A percentile compares a stretch with the other conserved stretches of the same genome.
Evolutionary conservation across 305 asterid species (phyloP).

Genomic region (Fraxinus floribunda): DNA sequence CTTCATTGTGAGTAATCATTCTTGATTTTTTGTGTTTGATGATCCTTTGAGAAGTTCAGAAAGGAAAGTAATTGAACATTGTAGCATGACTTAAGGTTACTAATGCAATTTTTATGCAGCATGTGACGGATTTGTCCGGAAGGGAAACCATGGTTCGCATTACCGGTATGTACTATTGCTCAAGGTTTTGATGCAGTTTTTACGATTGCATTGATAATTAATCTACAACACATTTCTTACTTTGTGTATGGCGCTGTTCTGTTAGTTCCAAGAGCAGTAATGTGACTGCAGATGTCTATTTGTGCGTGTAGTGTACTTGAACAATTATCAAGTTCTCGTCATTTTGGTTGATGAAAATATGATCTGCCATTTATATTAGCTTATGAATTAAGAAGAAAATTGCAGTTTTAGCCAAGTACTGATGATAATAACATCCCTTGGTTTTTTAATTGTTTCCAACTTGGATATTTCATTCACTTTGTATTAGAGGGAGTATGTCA

Average conservation of each 20-base stretch:
- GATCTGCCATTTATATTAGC: background rate
- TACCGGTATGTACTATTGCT: conserved; percentile 21
- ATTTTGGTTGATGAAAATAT: background rate
- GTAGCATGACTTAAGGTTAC: background rate
- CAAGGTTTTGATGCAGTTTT: background rate
- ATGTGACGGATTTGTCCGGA: conserved; percentile 36
- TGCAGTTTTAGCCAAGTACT: background rate
- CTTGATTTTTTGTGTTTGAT: background rate
- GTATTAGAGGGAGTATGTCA: background rate
- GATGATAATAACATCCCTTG: background rate
- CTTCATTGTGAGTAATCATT: conserved; percentile 40
- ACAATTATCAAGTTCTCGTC: background rate
- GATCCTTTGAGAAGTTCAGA: background rate
- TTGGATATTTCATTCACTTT: background rate
- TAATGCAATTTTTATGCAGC: conserved; percentile 23
- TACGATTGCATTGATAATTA: background rate
- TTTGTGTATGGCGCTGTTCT: background rate
- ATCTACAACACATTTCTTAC: background rate
- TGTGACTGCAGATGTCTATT: background rate
- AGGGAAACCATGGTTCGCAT: conserved; percentile 34
- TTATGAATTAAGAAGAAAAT: background rate
- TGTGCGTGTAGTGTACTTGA: background rate
- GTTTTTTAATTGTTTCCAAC: background rate
- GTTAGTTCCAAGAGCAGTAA: background rate
- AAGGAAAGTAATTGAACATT: background rate